A percentile compares a stretch with the other conserved stretches of the same genome.
Conservation (phyloP, 805 yeast genomes). For the Komagataella pastoris region DNA sequence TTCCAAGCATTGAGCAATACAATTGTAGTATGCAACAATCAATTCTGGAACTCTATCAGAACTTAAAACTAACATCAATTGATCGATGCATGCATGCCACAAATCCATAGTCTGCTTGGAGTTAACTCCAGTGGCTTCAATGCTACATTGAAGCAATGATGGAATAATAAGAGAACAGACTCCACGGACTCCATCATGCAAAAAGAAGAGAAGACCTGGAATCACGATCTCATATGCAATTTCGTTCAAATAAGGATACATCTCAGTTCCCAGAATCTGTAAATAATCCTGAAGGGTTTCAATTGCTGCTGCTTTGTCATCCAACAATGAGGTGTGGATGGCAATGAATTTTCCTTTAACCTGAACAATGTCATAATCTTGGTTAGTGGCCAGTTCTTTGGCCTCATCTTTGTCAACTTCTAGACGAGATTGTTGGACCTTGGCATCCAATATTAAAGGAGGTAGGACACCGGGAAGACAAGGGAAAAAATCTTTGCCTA, state of each 20-base stretch:
- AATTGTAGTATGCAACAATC: conserved; percentile 61
- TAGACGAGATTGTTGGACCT: conserved; percentile 80
- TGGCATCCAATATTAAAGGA: conserved; percentile 76
- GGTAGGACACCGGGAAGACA: conserved; percentile 78
- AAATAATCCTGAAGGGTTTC: conserved; percentile 80
- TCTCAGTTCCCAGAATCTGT: conserved; percentile 66
- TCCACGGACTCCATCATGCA: conserved; percentile 89
- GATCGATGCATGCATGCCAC: conserved; percentile 61
- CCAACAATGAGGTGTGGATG: conserved; percentile 86
- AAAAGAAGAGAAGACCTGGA: conserved; percentile 82
- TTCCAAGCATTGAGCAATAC: conserved; percentile 54
- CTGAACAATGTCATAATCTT: conserved; percentile 92
- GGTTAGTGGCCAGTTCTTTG: conserved; percentile 68
- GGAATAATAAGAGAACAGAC: conserved; percentile 83
- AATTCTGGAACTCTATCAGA: conserved; percentile 79
- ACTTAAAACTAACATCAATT: conserved; percentile 52
- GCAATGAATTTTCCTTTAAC: conserved; percentile 88
- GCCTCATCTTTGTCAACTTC: conserved; percentile 82
- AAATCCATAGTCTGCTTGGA: conserved; percentile 43
- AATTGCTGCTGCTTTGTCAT: conserved; percentile 88
- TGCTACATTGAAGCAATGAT: conserved; percentile 51
- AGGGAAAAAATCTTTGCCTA: conserved; percentile 80
- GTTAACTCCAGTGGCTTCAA: conserved; percentile 39
- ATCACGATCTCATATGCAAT: conserved; percentile 66
- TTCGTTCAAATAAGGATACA: conserved; percentile 72